Evolutionary conservation across 371 early-diverging fungal species (phyloP).

Genomic region (Parasitella parasitica): DNA sequence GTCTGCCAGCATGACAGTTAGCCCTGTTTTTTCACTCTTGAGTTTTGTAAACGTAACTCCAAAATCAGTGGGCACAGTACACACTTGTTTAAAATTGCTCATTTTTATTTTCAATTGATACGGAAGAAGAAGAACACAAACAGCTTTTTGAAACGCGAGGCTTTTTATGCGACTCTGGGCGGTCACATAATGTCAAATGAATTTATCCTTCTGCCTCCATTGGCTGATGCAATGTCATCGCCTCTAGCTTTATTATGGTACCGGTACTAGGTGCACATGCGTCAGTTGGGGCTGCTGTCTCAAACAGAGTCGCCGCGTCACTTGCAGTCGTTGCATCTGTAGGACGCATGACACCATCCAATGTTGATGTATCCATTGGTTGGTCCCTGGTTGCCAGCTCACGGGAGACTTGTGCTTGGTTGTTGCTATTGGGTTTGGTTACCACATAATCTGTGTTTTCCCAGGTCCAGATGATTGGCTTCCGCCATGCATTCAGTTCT

Average conservation of each 20-base stretch:
- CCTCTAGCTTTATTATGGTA: no score
- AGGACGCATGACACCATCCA: no score
- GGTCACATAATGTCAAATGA: background rate
- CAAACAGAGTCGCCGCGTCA: no score
- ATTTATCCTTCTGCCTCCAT: background rate
- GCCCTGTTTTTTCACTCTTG: slow-evolving; percentile 54
- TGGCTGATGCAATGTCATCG: no score
- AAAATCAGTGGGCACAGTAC: slow-evolving; percentile 41
- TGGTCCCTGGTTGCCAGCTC: background rate
- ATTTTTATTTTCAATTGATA: slow-evolving; percentile 4
- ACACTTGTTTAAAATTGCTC: slow-evolving; percentile 36
- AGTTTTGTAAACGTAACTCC: slow-evolving; percentile 57
- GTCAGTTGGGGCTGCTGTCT: no score
- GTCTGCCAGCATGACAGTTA: slow-evolving; percentile 62
- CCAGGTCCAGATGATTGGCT: background rate
- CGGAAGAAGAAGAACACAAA: background rate
- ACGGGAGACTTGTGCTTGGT: background rate
- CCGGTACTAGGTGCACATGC: no score
- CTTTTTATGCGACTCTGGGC: background rate
- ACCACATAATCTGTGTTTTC: background rate
- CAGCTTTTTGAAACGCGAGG: background rate
- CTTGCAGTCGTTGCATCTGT: no score
- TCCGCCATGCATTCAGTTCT: background rate
- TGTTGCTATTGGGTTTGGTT: no score
- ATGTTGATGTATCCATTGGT: background rate